phyloP scores from a whole-genome alignment of 331 rosid species.

The Rosa hybrid region DNA sequence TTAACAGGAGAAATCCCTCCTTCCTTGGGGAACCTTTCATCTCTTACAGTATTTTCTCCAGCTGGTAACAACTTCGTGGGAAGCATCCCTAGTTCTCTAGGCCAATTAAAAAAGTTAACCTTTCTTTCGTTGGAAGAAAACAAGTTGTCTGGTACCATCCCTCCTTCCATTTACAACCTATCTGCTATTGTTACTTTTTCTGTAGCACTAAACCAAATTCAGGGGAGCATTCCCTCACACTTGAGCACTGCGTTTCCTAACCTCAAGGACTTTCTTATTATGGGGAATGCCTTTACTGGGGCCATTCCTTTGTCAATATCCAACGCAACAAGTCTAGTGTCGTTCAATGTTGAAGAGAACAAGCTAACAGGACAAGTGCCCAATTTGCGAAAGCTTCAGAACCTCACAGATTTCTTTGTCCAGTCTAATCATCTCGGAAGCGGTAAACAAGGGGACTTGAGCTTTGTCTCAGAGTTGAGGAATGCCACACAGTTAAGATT shows the following conservation, averaged over 20 bases:
- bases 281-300: not conserved
- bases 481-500: not conserved
- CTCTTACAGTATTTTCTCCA: not conserved
- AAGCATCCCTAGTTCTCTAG: conserved; percentile 7
- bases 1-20: conserved; percentile 10
- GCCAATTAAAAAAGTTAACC: conserved; percentile 1
- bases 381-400: not conserved
- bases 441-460: not conserved
- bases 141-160: conserved; percentile 9
- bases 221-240: conserved; percentile 8
- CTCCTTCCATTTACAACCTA: conserved; percentile 15
- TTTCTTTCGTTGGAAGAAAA: not conserved
- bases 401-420: not conserved
- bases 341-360: not conserved
- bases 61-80: conserved; percentile 7
- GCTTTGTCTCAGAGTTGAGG: not conserved
- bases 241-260: not conserved
- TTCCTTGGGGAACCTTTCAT: conserved; percentile 21
- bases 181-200: not conserved
- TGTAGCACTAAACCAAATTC: not conserved
- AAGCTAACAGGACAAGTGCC: not conserved
- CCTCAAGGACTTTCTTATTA: not conserved
- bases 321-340: conserved; percentile 7
- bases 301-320: not conserved
- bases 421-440: not conserved